A percentile compares a stretch with the other conserved stretches of the same genome.
Conservation (phyloP, 2,329 filamentous ascomycete species). For the Stagonosporopsis tanaceti region DNA sequence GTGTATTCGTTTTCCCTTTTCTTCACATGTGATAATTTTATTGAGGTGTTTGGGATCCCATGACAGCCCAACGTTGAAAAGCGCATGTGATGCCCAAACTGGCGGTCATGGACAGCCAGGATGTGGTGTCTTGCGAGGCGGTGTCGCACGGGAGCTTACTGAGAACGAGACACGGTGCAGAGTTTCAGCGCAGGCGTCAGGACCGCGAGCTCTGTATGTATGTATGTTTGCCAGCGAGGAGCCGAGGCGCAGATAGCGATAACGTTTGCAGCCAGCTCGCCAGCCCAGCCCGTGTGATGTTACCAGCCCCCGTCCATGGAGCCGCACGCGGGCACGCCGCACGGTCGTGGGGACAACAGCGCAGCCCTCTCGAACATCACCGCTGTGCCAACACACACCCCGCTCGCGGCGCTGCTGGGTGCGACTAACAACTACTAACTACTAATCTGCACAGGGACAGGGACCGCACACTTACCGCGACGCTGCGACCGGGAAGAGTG, state of each 20-base stretch:
- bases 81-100: constrained; percentile 18
- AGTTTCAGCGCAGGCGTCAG: not conserved
- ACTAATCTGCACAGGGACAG: constrained; percentile 47
- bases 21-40: constrained; percentile 4
- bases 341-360: constrained; percentile 18
- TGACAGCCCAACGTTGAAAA: constrained; percentile 14
- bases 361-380: constrained; percentile 27
- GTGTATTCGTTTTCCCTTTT: constrained; percentile 4
- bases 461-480: constrained; percentile 16
- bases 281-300: not conserved
- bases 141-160: not conserved
- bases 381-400: constrained; percentile 32
- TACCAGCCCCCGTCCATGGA: constrained; percentile 1
- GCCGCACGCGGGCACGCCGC: constrained; percentile 19
- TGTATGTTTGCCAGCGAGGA: not conserved
- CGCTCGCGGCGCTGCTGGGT: constrained; percentile 29
- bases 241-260: not conserved
- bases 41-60: constrained; percentile 9
- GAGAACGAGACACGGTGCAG: not conserved
- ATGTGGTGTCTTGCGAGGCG: not conserved
- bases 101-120: constrained; percentile 1
- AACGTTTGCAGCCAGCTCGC: not conserved
- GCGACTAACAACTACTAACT: constrained; percentile 29
- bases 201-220: not conserved
- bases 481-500: constrained; percentile 16